Conservation (phyloP, 2,329 filamentous ascomycete genomes). For the Fusarium sp. region DNA sequence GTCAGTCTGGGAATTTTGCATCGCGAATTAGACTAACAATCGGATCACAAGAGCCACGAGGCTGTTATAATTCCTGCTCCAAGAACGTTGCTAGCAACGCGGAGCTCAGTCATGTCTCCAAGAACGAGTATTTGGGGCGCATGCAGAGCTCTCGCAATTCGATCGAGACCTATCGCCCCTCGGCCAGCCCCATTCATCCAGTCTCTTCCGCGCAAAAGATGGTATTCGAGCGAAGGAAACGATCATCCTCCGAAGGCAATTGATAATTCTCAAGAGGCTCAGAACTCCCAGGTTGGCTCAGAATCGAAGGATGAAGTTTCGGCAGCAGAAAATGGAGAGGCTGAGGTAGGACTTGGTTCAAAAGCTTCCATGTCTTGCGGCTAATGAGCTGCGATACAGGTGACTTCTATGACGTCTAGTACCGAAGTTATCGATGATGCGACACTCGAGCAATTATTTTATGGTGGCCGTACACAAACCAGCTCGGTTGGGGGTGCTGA, state of each 20-base stretch:
- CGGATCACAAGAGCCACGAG: conserved; percentile 38
- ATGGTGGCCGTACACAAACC: conserved; percentile 46
- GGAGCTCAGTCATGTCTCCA: conserved; percentile 47
- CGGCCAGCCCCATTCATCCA: conserved; percentile 36
- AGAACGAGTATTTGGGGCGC: conserved; percentile 47
- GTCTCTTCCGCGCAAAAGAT: conserved; percentile 35
- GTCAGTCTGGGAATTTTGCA: conserved; percentile 39
- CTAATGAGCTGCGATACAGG: conserved; percentile 31
- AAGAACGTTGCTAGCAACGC: conserved; percentile 41
- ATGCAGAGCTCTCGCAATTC: conserved; percentile 47
- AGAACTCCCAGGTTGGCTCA: conserved; percentile 8
- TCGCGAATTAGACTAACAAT: conserved; percentile 32
- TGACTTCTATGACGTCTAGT: conserved; percentile 2
- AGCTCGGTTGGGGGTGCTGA: conserved; percentile 46
- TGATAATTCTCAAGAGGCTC: conserved; percentile 22
- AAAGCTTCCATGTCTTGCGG: conserved; percentile 7
- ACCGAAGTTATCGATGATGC: conserved; percentile 47
- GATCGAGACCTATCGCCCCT: conserved; percentile 41
- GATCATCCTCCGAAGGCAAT: conserved; percentile 38
- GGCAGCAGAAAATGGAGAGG: conserved; percentile 7
- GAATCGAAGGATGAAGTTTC: neutral
- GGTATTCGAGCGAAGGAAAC: conserved; percentile 48
- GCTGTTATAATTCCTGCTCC: conserved; percentile 34
- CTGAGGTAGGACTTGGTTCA: conserved; percentile 38
- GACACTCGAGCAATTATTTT: conserved; percentile 49